phyloP scores from a whole-genome alignment of 2,329 filamentous ascomycete genomes.

The Catunica adiposa region DNA sequence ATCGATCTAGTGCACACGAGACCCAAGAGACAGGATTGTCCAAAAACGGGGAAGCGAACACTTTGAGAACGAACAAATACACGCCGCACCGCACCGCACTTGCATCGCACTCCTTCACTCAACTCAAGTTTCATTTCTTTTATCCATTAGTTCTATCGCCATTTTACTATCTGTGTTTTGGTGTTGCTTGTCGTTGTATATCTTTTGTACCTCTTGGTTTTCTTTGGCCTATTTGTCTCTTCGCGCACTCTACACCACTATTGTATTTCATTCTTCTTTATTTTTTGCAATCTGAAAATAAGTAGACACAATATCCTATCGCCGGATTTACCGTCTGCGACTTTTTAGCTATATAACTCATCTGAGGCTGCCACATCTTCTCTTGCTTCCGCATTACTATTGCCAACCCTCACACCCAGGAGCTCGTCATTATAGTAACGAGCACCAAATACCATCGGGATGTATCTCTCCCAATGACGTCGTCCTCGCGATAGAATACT shows the following conservation, averaged over 20 bases:
- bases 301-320: neutral
- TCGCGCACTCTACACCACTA: too few species aligned
- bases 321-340: too few species aligned
- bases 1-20: neutral
- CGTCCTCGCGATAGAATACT: constrained; percentile 5
- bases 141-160: too few species aligned
- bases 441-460: neutral
- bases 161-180: too few species aligned
- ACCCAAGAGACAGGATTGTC: neutral
- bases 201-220: too few species aligned
- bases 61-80: neutral
- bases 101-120: too few species aligned
- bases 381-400: neutral
- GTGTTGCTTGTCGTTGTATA: too few species aligned
- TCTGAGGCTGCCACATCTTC: too few species aligned
- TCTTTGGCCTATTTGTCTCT: too few species aligned
- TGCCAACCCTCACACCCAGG: neutral
- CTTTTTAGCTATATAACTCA: too few species aligned
- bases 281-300: neutral
- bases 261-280: too few species aligned
- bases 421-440: neutral
- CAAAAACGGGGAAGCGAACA: neutral
- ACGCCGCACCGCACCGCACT: neutral
- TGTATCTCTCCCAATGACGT: constrained; percentile 9
- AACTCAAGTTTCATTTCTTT: too few species aligned